Percentiles rank a stretch among this genome's conserved stretches.
phyloP scores from a whole-genome alignment of 306 rosid species.

The Vigna reflexopilosa region DNA sequence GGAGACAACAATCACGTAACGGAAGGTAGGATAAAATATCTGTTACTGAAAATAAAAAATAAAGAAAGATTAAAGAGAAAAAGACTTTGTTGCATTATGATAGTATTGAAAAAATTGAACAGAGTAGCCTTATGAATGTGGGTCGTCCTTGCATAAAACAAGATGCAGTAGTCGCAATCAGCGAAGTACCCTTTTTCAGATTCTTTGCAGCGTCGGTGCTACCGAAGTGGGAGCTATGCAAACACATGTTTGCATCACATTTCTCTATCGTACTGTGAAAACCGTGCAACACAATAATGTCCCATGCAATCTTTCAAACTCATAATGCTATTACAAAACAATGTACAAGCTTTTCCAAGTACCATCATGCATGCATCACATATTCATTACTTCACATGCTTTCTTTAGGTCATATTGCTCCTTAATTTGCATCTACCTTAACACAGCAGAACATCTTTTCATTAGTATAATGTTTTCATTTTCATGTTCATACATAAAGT shows the following conservation, averaged over 20 bases:
- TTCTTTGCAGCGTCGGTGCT: neutral
- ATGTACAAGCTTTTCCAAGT: neutral
- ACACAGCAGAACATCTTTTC: too few species aligned
- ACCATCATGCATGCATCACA: neutral
- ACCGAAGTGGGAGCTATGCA: neutral
- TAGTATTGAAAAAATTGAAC: too few species aligned
- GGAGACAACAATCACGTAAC: too few species aligned
- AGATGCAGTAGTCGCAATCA: neutral
- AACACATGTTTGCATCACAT: constrained; percentile 9
- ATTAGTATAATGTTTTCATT: too few species aligned
- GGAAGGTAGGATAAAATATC: too few species aligned
- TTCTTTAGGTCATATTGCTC: neutral
- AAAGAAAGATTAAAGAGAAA: too few species aligned
- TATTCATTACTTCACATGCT: neutral
- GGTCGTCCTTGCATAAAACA: neutral
- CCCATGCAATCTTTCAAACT: neutral
- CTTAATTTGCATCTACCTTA: too few species aligned
- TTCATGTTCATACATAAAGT: too few species aligned
- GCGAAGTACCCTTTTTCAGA: neutral
- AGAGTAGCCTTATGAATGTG: too few species aligned
- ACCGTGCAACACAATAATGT: neutral
- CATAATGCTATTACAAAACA: neutral
- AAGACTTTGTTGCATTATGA: too few species aligned
- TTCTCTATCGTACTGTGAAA: constrained; percentile 26
- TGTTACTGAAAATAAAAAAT: too few species aligned